Percentiles rank a stretch among this genome's conserved stretches.
Conservation (phyloP, 192 early-diverging fungal species). For the Neocallimastix lanati region DNA sequence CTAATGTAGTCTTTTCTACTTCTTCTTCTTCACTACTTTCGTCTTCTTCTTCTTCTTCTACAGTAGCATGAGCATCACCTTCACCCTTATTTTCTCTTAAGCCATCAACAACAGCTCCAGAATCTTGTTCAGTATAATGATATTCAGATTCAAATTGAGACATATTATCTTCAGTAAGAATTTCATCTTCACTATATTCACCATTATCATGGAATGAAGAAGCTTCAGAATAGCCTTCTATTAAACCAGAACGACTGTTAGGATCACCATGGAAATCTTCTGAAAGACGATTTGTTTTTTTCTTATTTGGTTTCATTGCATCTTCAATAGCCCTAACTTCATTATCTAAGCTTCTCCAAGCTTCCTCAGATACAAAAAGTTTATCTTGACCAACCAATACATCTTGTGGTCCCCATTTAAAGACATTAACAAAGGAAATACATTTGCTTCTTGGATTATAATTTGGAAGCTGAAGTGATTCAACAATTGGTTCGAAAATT, state of each 20-base stretch:
- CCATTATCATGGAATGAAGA: background rate
- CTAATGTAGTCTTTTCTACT: constrained; percentile 20
- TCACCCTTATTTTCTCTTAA: background rate
- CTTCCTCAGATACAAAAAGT: background rate
- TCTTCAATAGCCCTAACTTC: background rate
- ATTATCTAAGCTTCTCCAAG: background rate
- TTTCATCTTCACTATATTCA: background rate
- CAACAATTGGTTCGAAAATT: background rate
- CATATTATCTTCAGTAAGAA: background rate
- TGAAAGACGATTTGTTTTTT: constrained; percentile 3
- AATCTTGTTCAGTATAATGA: background rate
- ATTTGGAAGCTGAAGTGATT: background rate
- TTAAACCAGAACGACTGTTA: background rate
- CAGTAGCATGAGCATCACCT: background rate
- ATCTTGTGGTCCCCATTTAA: background rate
- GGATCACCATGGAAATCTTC: background rate
- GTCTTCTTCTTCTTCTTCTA: constrained; percentile 8
- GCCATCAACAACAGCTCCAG: background rate
- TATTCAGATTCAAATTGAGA: background rate
- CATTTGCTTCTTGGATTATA: background rate
- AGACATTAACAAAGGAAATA: background rate
- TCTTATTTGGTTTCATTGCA: background rate
- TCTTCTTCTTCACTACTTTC: constrained; percentile 15
- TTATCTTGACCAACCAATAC: background rate
- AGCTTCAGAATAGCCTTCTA: background rate